These are phyloP conservation scores for Elongisporangium senticosum DNA, from an alignment of 352 stramenopile species.

Conservation along the genomic window DNA sequence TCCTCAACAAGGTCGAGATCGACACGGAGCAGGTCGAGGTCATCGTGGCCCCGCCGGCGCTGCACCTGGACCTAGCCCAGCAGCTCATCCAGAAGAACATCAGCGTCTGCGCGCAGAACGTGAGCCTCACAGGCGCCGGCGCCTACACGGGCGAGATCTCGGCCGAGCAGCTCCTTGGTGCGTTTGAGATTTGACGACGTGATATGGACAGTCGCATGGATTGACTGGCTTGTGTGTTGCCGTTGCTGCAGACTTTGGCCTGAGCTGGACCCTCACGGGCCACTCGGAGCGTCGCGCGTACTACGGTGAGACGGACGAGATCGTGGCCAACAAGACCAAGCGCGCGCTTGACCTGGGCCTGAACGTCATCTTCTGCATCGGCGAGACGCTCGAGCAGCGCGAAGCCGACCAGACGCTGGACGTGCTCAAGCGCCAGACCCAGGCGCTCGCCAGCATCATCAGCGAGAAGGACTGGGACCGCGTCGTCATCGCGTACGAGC, in stretches of 20 bases:
- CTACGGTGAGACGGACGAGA: constrained; percentile 89
- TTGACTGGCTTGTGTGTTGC: neutral
- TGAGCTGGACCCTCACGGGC: constrained; percentile 83
- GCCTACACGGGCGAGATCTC: constrained; percentile 93
- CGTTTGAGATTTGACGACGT: neutral
- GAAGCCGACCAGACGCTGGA: constrained; percentile 86
- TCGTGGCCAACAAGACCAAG: constrained; percentile 94
- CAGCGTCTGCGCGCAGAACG: constrained; percentile 72
- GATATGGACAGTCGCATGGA: neutral
- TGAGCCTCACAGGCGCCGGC: constrained; percentile 78
- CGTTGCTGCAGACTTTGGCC: constrained; percentile 41
- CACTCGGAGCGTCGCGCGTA: constrained; percentile 92
- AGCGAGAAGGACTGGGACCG: constrained; percentile 68
- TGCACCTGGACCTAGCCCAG: constrained; percentile 59
- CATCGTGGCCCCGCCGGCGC: constrained; percentile 67
- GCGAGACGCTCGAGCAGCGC: constrained; percentile 91
- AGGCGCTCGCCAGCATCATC: constrained; percentile 87
- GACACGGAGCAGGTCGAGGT: constrained; percentile 66
- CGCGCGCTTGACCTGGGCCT: constrained; percentile 85
- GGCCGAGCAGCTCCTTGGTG: constrained; percentile 82
- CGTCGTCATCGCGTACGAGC: constrained; percentile 95
- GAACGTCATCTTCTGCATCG: constrained; percentile 96
- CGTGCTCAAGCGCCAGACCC: constrained; percentile 94
- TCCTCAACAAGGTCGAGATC: constrained; percentile 75
- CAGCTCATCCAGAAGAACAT: constrained; percentile 53